phyloP scores from a whole-genome alignment of 176 grass and related monocot genomes.

The Musa acuminata region DNA sequence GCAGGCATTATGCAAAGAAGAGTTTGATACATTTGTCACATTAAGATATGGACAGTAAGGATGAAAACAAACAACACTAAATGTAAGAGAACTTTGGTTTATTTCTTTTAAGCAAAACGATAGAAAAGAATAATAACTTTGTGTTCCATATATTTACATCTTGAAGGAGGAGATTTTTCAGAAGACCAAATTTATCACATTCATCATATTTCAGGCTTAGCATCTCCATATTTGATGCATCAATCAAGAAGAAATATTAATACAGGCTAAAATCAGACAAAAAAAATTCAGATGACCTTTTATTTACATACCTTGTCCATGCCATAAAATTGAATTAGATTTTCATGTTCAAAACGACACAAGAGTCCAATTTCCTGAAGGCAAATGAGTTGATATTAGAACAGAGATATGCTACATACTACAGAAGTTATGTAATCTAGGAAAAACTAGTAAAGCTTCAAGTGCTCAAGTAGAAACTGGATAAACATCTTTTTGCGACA shows the following conservation, averaged over 20 bases:
- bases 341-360: slow-evolving; percentile 82
- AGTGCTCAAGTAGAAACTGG: background rate
- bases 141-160: no score
- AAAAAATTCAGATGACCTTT: slow-evolving; percentile 11
- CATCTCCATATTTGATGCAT: background rate
- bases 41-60: no score
- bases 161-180: no score
- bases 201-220: background rate
- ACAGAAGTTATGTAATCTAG: background rate
- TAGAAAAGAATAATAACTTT: no score
- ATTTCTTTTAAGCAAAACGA: no score
- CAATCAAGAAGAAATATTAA: background rate
- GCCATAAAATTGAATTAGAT: slow-evolving; percentile 91
- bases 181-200: background rate
- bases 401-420: no score
- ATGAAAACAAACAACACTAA: no score
- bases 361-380: slow-evolving; percentile 85
- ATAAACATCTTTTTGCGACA: background rate
- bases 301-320: slow-evolving; percentile 55
- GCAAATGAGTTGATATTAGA: background rate
- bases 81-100: no score
- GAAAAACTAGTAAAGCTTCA: background rate
- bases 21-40: no score
- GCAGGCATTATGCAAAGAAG: no score
- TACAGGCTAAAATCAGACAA: background rate